Conservation (phyloP, 768 basidiomycete species). For the Lyophyllum shimeji region DNA sequence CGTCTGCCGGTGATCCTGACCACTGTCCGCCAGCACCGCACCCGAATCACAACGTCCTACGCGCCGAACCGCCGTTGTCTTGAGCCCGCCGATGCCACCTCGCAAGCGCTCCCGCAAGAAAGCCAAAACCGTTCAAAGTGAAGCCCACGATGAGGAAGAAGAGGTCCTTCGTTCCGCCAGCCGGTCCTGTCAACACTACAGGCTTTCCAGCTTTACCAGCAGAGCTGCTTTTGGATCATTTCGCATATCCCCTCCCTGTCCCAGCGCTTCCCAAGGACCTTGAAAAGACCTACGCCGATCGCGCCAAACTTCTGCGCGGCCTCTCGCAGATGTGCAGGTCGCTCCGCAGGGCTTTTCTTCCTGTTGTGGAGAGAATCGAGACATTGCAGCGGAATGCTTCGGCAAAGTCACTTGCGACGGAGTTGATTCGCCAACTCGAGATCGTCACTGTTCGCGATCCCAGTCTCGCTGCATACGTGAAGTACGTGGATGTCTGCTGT, state of each 20-base stretch:
- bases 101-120: no score
- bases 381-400: constrained; percentile 6
- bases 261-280: constrained; percentile 5
- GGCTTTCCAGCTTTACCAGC: constrained; percentile 21
- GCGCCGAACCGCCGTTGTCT: no score
- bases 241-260: constrained; percentile 19
- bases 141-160: no score
- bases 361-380: constrained; percentile 17
- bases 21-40: no score
- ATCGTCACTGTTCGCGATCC: constrained; percentile 24
- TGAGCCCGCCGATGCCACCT: no score
- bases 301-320: constrained; percentile 5
- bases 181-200: constrained; percentile 17
- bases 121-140: no score
- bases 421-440: constrained; percentile 21
- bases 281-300: constrained; percentile 7
- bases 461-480: constrained; percentile 19
- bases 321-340: constrained; percentile 21
- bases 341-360: constrained; percentile 17
- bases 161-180: neutral
- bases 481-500: constrained; percentile 10
- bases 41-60: no score
- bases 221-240: constrained; percentile 24
- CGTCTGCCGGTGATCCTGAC: no score
- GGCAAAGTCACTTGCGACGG: constrained; percentile 10